These are phyloP conservation scores for Tritrichomonas musculus DNA, from an alignment of 208 protist genomes.

Conservation along the genomic window DNA sequence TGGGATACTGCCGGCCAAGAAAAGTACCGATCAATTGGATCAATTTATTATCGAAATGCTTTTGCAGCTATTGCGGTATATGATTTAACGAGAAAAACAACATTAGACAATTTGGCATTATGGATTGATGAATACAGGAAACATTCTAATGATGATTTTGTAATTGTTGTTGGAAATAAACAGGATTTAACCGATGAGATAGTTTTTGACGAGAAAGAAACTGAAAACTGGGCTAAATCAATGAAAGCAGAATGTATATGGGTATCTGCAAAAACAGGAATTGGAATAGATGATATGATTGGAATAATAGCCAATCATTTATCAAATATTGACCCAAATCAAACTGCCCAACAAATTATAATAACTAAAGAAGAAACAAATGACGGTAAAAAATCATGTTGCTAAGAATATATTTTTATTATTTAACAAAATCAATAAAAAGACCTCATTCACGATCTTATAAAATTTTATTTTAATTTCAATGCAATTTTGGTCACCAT, in stretches of 20 bases:
- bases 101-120: neutral
- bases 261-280: neutral
- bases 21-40: neutral
- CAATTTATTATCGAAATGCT: conserved; percentile 29
- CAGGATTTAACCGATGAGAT: neutral
- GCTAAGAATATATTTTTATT: too few relatives aligned
- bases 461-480: too few relatives aligned
- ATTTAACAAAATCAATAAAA: too few relatives aligned
- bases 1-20: conserved; percentile 24
- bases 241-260: neutral
- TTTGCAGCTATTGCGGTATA: neutral
- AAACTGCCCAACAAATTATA: too few relatives aligned
- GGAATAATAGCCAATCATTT: too few relatives aligned
- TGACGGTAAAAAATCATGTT: too few relatives aligned
- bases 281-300: neutral
- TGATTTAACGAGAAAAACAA: neutral
- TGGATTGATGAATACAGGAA: neutral
- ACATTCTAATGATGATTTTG: neutral
- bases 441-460: too few relatives aligned
- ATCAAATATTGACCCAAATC: too few relatives aligned
- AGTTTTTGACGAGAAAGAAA: neutral
- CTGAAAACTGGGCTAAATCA: neutral
- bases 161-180: conserved; percentile 23
- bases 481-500: too few relatives aligned
- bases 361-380: too few relatives aligned